Conservation (phyloP, 2,329 filamentous ascomycete genomes). For the Chrysoporthe cubensis region DNA sequence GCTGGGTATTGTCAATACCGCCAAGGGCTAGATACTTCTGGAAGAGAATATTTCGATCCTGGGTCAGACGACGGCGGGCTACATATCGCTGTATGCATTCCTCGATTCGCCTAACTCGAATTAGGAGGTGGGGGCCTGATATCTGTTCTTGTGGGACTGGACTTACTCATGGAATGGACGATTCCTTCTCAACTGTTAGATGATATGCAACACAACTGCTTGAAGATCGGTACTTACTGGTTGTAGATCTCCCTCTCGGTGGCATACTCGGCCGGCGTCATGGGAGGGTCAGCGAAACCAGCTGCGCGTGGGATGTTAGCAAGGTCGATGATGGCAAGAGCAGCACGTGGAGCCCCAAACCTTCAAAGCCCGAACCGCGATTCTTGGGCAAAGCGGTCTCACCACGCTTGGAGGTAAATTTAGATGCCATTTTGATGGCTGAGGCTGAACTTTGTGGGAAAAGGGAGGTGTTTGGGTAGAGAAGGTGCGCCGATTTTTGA, state of each 20-base stretch:
- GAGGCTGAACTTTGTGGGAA: not conserved
- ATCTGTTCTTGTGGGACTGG: not conserved
- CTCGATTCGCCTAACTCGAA: conserved; percentile 71
- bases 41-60: conserved; percentile 67
- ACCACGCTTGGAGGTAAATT: conserved; percentile 40
- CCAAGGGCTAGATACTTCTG: conserved; percentile 81
- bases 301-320: conserved; percentile 47
- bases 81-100: conserved; percentile 83
- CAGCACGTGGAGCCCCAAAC: conserved; percentile 39
- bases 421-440: conserved; percentile 29
- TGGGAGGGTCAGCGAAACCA: conserved; percentile 77
- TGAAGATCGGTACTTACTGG: conserved; percentile 48
- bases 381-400: conserved; percentile 48
- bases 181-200: conserved; percentile 42
- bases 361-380: conserved; percentile 71
- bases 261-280: conserved; percentile 70
- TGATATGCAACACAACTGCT: not conserved
- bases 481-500: not conserved
- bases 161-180: conserved; percentile 61
- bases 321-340: not conserved
- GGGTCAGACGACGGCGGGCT: conserved; percentile 73
- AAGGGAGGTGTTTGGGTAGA: not conserved
- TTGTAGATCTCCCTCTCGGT: conserved; percentile 72
- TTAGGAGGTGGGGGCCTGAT: conserved; percentile 1
- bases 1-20: conserved; percentile 66